Evolutionary conservation across 768 basidiomycete species (phyloP), one percentile per base, ranked within the genome.

Genomic region (Tricholoma flavovirens): DNA sequence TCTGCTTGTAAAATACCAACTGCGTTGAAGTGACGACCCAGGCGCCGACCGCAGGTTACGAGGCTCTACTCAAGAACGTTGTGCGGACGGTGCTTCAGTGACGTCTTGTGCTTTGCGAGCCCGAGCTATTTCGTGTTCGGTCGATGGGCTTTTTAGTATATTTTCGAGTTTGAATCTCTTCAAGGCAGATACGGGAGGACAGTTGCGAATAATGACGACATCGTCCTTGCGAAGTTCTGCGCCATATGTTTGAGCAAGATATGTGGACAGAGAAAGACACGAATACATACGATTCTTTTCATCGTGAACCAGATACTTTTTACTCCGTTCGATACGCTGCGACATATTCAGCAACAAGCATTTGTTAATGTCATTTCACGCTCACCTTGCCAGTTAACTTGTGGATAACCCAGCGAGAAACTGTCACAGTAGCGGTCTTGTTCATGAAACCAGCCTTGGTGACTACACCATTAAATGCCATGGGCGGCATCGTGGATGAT

Each of bases 371-470:
- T 40, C 42, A 45, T 4, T 49, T 40, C 42, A 45, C 51, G 67
- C 77, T 61, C 60, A 90, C 90, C 78, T 93, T 93, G 62, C 86
- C 84, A 4, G 90, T 92, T 48, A 81, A 64, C 58, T 81, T 80
- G 64, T 93, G 89, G n/a, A 82, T 70, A 36, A 87, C 76, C 75
- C 78, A 83, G 55, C 90, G 81, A 21, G 86, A 83, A 7, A 93
- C 89, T 0, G 87, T 85, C 49, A 93, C 90, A 0, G 91, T 93
- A 12, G 80, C 90, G 0, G 90, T 93, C 67, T 91, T 92, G 54
- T 84, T 76, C 90, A 93, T 93, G 61, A 77, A 82, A 8, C 91
- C 90, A 19, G 81, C 86, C 69, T 89, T 92, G 30, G 88, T 87
- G 17, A 93, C 91, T 36, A 83, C 63, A 15, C 90, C 90, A 21